Percentiles rank a stretch among this genome's conserved stretches.
These are phyloP conservation scores for Candida ulmi DNA, from an alignment of 805 yeast species.

Conservation along the genomic window DNA sequence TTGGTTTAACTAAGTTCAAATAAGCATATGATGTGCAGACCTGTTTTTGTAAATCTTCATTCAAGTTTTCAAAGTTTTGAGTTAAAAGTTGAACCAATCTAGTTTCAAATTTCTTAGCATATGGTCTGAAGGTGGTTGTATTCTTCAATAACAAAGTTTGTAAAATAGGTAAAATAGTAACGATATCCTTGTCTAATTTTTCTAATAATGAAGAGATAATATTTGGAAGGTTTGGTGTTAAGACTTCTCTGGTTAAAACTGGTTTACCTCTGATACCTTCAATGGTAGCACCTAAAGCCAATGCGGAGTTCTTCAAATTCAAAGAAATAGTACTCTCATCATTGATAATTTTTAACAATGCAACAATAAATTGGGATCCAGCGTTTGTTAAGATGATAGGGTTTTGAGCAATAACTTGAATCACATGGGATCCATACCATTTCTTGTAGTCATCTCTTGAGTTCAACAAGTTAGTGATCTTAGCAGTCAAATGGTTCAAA, in stretches of 20 bases:
- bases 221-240: constrained; percentile 71
- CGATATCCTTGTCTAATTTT: constrained; percentile 30
- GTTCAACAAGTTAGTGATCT: constrained; percentile 26
- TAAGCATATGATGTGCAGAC: constrained; percentile 48
- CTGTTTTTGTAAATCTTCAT: constrained; percentile 31
- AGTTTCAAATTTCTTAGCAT: constrained; percentile 53
- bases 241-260: constrained; percentile 72
- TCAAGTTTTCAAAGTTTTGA: constrained; percentile 33
- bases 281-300: constrained; percentile 26
- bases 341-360: constrained; percentile 30
- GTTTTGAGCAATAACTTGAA: constrained; percentile 19
- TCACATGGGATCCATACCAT: constrained; percentile 32
- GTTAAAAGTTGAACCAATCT: constrained; percentile 33
- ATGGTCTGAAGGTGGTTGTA: constrained; percentile 80
- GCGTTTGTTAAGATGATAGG: constrained; percentile 28
- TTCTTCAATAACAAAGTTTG: constrained; percentile 45
- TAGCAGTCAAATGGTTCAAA: constrained; percentile 41
- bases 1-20: constrained; percentile 46
- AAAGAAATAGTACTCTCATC: constrained; percentile 23
- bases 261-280: constrained; percentile 69
- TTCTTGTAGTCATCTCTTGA: constrained; percentile 26
- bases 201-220: constrained; percentile 52
- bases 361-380: constrained; percentile 32
- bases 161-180: constrained; percentile 32
- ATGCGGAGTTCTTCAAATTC: constrained; percentile 26